These are phyloP conservation scores for Penicillium sp. DNA, from an alignment of 2,329 filamentous ascomycete genomes.

Conservation along the genomic window DNA sequence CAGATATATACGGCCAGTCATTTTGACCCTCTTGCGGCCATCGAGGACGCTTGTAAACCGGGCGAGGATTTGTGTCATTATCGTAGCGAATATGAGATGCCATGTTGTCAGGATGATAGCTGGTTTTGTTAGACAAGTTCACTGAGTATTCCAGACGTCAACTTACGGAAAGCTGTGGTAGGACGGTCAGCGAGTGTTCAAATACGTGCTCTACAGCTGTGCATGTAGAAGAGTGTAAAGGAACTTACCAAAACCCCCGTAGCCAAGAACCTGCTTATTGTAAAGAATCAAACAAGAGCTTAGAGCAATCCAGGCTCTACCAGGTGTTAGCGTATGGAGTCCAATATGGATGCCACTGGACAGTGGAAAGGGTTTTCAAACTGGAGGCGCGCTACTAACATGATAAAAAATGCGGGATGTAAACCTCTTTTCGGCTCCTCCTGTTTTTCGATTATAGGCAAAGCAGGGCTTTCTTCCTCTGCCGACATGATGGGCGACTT, in stretches of 20 bases:
- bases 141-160: too few species aligned
- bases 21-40: conserved; percentile 91
- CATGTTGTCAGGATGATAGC: conserved; percentile 79
- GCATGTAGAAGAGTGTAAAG: background rate
- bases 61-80: conserved; percentile 91
- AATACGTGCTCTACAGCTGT: too few species aligned
- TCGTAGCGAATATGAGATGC: conserved; percentile 86
- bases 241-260: conserved; percentile 71
- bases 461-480: conserved; percentile 38
- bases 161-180: conserved; percentile 10
- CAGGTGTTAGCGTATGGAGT: background rate
- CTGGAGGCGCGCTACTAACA: conserved; percentile 31
- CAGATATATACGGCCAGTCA: conserved; percentile 90
- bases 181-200: conserved; percentile 14
- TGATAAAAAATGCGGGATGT: conserved; percentile 80
- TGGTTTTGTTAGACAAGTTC: conserved; percentile 16
- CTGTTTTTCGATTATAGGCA: conserved; percentile 73
- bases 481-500: conserved; percentile 3
- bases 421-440: conserved; percentile 66
- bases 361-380: background rate
- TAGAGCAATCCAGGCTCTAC: conserved; percentile 85
- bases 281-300: conserved; percentile 95
- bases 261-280: conserved; percentile 97
- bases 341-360: background rate
- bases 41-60: conserved; percentile 86